phyloP scores from a whole-genome alignment of 192 early-diverging fungal genomes.

The Umbelopsis sp. region DNA sequence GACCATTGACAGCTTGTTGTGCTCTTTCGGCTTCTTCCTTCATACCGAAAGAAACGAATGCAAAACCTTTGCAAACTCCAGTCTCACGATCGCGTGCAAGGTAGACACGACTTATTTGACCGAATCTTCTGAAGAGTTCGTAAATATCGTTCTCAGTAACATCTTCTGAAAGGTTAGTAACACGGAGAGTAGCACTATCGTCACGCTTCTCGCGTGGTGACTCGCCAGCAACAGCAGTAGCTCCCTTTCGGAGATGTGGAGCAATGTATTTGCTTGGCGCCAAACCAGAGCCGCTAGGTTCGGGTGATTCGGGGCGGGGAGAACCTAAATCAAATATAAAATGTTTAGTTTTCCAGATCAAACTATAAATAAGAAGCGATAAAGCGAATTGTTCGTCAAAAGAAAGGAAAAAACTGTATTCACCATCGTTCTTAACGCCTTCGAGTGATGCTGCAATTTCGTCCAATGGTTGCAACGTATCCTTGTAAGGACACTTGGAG shows the following conservation, averaged over 20 bases:
- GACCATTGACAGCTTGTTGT: slow-evolving; percentile 86
- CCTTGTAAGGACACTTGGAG: slow-evolving; percentile 97
- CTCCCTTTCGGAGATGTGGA: slow-evolving; percentile 72
- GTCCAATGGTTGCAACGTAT: slow-evolving; percentile 81
- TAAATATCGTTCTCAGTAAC: slow-evolving; percentile 86
- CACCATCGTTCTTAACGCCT: slow-evolving; percentile 47
- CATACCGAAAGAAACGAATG: slow-evolving; percentile 88
- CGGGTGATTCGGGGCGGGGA: slow-evolving; percentile 28
- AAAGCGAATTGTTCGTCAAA: too few relatives aligned
- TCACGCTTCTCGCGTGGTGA: slow-evolving; percentile 62
- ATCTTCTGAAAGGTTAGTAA: slow-evolving; percentile 96
- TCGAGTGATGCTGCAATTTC: slow-evolving; percentile 55
- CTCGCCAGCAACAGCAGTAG: slow-evolving; percentile 43
- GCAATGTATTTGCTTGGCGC: slow-evolving; percentile 80
- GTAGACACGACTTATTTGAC: slow-evolving; percentile 80
- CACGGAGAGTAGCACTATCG: slow-evolving; percentile 77
- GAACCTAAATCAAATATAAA: neutral
- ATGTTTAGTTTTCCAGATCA: neutral
- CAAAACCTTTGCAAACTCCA: slow-evolving; percentile 90
- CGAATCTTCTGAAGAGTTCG: slow-evolving; percentile 88
- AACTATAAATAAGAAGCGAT: neutral
- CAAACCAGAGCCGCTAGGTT: slow-evolving; percentile 35
- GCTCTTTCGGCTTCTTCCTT: slow-evolving; percentile 83
- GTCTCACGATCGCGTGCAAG: slow-evolving; percentile 86
- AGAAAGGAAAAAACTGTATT: neutral